Evolutionary conservation across 129 eudicot species (phyloP).

Genomic region (Oenanthe sinensis): DNA sequence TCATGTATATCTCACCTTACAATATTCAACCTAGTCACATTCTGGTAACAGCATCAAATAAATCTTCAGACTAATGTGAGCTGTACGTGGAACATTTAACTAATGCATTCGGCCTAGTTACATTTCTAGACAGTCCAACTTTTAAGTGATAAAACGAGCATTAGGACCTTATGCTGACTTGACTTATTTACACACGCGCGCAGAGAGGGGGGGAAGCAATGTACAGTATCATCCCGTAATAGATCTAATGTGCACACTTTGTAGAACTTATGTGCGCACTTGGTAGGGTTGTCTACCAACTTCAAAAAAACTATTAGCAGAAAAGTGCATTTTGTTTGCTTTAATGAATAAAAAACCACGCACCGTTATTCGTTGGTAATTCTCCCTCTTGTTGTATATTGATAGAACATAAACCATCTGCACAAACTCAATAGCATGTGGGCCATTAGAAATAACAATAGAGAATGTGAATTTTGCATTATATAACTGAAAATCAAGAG

Average conservation of each 20-base stretch:
- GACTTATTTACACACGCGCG: background rate
- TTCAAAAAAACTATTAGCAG: background rate
- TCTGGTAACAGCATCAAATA: background rate
- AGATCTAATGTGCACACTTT: too few relatives aligned
- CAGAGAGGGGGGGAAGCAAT: too few relatives aligned
- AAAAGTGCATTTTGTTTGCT: conserved; percentile 7
- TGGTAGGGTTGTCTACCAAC: background rate
- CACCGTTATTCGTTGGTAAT: conserved; percentile 84
- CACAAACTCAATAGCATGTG: conserved; percentile 19
- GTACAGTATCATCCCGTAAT: too few relatives aligned
- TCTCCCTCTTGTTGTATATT: conserved; percentile 93
- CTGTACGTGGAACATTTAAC: background rate
- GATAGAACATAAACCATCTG: conserved; percentile 96
- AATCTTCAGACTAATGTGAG: background rate
- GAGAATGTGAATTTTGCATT: background rate
- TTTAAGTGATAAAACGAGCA: background rate
- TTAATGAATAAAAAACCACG: conserved; percentile 13
- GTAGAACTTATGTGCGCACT: too few relatives aligned
- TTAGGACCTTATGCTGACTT: background rate
- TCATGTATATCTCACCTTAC: background rate
- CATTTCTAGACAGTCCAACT: background rate
- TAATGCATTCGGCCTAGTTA: background rate
- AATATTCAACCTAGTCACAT: background rate
- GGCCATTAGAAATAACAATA: conserved; percentile 4
- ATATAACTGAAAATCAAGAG: background rate